Evolutionary conservation across 1,284 basidiomycete species (phyloP).

Genomic region (Ustilago sp.): DNA sequence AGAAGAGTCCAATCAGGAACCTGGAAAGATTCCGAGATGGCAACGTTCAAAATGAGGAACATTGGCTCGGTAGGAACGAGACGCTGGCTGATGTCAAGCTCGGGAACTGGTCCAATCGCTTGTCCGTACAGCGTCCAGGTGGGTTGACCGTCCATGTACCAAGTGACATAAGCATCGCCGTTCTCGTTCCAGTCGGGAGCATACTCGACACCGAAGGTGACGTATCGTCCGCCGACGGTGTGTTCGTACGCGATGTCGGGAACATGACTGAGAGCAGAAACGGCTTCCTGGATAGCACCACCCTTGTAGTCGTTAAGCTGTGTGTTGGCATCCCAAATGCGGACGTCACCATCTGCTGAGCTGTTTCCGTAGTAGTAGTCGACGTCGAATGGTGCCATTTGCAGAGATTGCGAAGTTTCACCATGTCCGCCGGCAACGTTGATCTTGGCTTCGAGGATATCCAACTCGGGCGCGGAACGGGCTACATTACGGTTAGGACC

Average conservation of each 20-base stretch:
- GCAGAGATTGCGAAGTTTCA: conserved; percentile 65
- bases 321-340: conserved; percentile 57
- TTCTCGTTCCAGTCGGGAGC: conserved; percentile 61
- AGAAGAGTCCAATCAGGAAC: conserved; percentile 70
- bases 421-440: conserved; percentile 70
- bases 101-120: conserved; percentile 46
- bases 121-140: conserved; percentile 62
- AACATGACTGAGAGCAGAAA: conserved; percentile 61
- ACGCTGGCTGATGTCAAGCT: conserved; percentile 57
- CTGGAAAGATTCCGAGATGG: conserved; percentile 71
- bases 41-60: conserved; percentile 52
- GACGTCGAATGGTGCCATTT: conserved; percentile 68
- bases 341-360: conserved; percentile 31
- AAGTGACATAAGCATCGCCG: conserved; percentile 60
- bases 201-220: conserved; percentile 68
- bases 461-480: conserved; percentile 68
- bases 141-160: conserved; percentile 65
- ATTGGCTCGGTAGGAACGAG: conserved; percentile 65
- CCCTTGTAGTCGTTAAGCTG: conserved; percentile 66
- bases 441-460: conserved; percentile 72
- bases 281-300: conserved; percentile 65
- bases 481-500: conserved; percentile 62
- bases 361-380: conserved; percentile 62
- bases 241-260: conserved; percentile 59
- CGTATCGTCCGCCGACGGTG: conserved; percentile 34